Percentiles rank a stretch among this genome's conserved stretches.
Conservation (phyloP, 768 basidiomycete species). For the Lactarius quietus region DNA sequence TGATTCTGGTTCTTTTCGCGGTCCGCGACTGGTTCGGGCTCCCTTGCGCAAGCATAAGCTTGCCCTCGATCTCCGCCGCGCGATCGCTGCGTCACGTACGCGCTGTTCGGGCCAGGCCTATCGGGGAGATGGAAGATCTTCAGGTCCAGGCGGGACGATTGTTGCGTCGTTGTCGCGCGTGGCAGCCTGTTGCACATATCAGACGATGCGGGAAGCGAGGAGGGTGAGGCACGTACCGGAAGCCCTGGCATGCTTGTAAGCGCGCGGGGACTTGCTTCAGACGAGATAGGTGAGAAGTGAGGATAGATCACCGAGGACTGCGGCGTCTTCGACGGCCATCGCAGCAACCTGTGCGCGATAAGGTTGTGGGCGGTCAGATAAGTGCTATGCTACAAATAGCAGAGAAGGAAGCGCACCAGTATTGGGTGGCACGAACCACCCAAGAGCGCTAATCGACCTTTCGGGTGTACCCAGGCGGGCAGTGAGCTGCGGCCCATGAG, state of each 20-base stretch:
- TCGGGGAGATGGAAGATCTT: conserved; percentile 54
- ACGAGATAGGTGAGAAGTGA: conserved; percentile 47
- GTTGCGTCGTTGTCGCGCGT: conserved; percentile 49
- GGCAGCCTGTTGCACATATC: conserved; percentile 31
- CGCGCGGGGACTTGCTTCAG: conserved; percentile 43
- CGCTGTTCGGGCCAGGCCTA: conserved; percentile 50
- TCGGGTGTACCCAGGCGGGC: conserved; percentile 38
- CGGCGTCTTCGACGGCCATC: conserved; percentile 50
- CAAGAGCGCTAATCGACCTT: conserved; percentile 36
- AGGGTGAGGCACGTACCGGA: conserved; percentile 35
- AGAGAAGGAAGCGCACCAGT: conserved; percentile 31
- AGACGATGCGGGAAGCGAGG: neutral
- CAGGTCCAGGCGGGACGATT: conserved; percentile 48
- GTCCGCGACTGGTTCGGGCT: conserved; percentile 58
- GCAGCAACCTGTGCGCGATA: conserved; percentile 45
- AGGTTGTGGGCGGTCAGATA: too few species aligned
- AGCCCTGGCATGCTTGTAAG: conserved; percentile 48
- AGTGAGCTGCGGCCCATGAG: conserved; percentile 42
- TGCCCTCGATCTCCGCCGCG: conserved; percentile 36
- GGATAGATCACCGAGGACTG: conserved; percentile 44
- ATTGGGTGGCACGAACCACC: conserved; percentile 45
- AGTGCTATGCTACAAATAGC: neutral
- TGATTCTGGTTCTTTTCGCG: conserved; percentile 43
- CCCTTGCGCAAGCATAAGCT: conserved; percentile 29
- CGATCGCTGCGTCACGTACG: conserved; percentile 50